phyloP scores from a whole-genome alignment of 352 stramenopile species.

The Lagenidium sp. region DNA sequence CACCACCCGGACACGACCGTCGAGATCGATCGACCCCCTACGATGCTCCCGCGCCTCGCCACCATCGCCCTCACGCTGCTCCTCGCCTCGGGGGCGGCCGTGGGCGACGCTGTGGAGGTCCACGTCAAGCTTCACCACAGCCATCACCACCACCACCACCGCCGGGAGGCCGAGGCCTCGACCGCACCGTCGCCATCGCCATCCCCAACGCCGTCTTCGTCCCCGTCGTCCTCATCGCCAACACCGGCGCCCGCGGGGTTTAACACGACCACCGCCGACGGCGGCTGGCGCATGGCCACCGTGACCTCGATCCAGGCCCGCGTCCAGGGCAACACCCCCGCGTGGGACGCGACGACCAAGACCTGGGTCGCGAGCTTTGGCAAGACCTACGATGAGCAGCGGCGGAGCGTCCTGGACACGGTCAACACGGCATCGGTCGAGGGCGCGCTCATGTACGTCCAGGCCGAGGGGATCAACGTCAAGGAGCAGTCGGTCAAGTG shows the following conservation, averaged over 20 bases:
- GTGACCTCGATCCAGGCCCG: constrained; percentile 48
- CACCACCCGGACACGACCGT: no score
- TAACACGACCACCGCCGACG: not conserved
- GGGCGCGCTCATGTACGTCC: constrained; percentile 58
- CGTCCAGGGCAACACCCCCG: constrained; percentile 35
- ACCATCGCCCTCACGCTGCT: not conserved
- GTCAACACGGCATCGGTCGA: constrained; percentile 58
- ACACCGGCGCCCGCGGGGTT: not conserved
- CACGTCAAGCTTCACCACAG: constrained; percentile 1
- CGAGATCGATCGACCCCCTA: no score
- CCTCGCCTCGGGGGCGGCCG: not conserved
- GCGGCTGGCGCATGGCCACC: constrained; percentile 31
- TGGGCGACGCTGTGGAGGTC: not conserved
- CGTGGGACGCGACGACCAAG: constrained; percentile 21
- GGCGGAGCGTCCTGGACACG: constrained; percentile 31
- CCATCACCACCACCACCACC: not conserved
- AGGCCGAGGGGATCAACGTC: constrained; percentile 55
- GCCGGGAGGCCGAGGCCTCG: not conserved
- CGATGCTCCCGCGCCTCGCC: no score
- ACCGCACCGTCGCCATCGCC: no score
- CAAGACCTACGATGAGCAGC: constrained; percentile 22
- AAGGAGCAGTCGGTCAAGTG: constrained; percentile 40
- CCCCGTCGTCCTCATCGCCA: no score
- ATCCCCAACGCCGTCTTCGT: no score
- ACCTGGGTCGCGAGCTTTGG: constrained; percentile 29